phyloP scores from a whole-genome alignment of 495 filamentous ascomycete species.

The Hypoxylon trugodes region DNA sequence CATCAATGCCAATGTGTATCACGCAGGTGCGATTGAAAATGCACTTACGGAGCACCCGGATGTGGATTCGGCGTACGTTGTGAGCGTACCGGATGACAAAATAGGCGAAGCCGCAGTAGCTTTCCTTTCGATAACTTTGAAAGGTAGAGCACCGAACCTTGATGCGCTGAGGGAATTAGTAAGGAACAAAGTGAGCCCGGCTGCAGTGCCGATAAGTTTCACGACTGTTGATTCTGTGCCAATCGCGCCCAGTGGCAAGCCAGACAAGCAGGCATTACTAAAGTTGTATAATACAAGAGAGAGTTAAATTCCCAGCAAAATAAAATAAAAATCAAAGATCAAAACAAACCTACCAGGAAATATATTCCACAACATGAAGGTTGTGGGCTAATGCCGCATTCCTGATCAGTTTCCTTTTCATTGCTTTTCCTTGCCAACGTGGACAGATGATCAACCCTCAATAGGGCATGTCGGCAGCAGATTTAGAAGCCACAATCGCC shows the following conservation, averaged over 20 bases:
- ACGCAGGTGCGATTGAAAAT: conserved; percentile 9
- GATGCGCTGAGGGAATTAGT: not conserved
- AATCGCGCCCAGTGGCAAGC: conserved; percentile 14
- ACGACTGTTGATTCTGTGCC: conserved; percentile 4
- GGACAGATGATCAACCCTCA: too few relatives aligned
- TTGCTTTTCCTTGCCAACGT: too few relatives aligned
- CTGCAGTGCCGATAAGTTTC: not conserved
- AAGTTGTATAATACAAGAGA: not conserved
- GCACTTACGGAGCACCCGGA: conserved; percentile 10
- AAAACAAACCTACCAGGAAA: too few relatives aligned
- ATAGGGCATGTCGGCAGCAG: too few relatives aligned
- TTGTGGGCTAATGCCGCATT: too few relatives aligned
- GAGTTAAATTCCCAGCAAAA: not conserved
- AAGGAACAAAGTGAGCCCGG: conserved; percentile 7
- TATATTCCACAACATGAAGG: too few relatives aligned
- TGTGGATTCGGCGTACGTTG: conserved; percentile 17
- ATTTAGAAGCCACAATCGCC: too few relatives aligned
- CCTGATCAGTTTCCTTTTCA: too few relatives aligned
- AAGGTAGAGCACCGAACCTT: not conserved
- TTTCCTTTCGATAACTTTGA: not conserved
- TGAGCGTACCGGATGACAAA: conserved; percentile 22
- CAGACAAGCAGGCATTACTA: conserved; percentile 8
- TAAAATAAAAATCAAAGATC: not conserved
- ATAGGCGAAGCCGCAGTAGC: conserved; percentile 15
- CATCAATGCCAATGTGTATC: conserved; percentile 12